A percentile compares a stretch with the other conserved stretches of the same genome.
Conservation (phyloP, 179 eudicot genomes). For the Spergularia azorica region DNA sequence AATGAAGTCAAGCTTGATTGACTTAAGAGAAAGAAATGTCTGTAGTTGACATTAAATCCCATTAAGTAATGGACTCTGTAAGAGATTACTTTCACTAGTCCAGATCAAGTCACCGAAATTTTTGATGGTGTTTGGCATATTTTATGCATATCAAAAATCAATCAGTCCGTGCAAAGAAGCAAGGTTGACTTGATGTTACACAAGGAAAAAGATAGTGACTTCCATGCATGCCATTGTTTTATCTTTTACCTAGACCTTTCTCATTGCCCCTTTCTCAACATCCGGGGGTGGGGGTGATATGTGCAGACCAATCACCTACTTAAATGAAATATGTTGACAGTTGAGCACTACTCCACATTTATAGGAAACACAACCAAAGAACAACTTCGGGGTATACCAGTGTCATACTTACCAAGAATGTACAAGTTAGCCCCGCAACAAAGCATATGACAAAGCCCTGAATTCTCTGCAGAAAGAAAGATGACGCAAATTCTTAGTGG, state of each 20-base stretch:
- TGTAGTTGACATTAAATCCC: neutral
- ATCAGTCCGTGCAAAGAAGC: neutral
- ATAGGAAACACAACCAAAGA: neutral
- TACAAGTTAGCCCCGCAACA: conserved; percentile 78
- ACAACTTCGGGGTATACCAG: neutral
- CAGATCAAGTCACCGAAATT: conserved; percentile 3
- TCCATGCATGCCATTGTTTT: conserved; percentile 4
- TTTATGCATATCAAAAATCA: neutral
- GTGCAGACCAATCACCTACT: no score
- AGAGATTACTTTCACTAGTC: neutral
- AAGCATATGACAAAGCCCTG: conserved; percentile 92
- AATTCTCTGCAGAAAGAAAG: conserved; percentile 60
- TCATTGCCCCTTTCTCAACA: neutral
- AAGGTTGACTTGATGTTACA: conserved; percentile 3
- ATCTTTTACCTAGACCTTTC: no score
- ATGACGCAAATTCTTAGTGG: conserved; percentile 11
- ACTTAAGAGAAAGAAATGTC: conserved; percentile 8
- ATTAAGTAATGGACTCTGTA: conserved; percentile 7
- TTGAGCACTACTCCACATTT: no score
- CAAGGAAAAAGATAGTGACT: neutral
- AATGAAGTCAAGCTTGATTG: conserved; percentile 9
- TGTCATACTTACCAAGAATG: conserved; percentile 75
- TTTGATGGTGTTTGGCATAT: neutral
- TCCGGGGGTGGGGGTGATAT: no score
- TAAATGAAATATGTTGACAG: neutral